Evolutionary conservation across 2,329 filamentous ascomycete genomes (phyloP).

Genomic region (Exophiala mesophila): DNA sequence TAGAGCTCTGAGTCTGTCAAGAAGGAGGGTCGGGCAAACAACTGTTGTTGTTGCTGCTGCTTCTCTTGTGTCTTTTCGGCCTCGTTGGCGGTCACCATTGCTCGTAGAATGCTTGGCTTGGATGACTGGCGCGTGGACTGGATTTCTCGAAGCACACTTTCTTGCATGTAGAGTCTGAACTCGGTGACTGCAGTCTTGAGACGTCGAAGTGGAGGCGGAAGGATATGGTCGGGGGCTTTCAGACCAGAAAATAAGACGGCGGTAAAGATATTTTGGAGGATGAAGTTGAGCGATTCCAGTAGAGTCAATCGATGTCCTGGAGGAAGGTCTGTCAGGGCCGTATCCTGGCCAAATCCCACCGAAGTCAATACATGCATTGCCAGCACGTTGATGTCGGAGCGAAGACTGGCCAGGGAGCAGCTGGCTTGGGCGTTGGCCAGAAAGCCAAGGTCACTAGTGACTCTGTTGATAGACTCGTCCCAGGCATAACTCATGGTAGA

Average conservation of each 20-base stretch:
- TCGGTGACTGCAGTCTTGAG: slow-evolving; percentile 26
- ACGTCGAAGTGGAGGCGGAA: slow-evolving; percentile 27
- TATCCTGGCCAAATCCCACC: slow-evolving; percentile 22
- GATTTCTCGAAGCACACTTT: slow-evolving; percentile 16
- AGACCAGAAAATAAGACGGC: slow-evolving; percentile 15
- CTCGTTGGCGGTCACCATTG: slow-evolving; percentile 12
- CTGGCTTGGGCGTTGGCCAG: neutral
- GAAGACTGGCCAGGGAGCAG: slow-evolving; percentile 3
- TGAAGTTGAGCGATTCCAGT: slow-evolving; percentile 24
- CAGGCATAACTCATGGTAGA: slow-evolving; percentile 38
- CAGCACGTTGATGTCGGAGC: slow-evolving; percentile 11
- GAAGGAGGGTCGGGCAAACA: slow-evolving; percentile 13
- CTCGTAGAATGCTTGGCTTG: slow-evolving; percentile 1
- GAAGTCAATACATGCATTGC: slow-evolving; percentile 22
- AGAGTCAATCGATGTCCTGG: slow-evolving; percentile 3
- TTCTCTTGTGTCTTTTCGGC: slow-evolving; percentile 26
- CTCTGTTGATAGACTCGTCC: slow-evolving; percentile 32
- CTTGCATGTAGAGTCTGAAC: slow-evolving; percentile 27
- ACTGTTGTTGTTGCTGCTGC: slow-evolving; percentile 28
- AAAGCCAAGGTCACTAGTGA: slow-evolving; percentile 28
- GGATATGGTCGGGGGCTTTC: slow-evolving; percentile 25
- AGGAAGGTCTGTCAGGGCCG: neutral
- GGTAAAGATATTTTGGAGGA: slow-evolving; percentile 19
- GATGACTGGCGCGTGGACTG: neutral
- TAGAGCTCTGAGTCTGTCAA: slow-evolving; percentile 36